Conservation (phyloP, 2,329 filamentous ascomycete genomes). For the Penicillium italicum region DNA sequence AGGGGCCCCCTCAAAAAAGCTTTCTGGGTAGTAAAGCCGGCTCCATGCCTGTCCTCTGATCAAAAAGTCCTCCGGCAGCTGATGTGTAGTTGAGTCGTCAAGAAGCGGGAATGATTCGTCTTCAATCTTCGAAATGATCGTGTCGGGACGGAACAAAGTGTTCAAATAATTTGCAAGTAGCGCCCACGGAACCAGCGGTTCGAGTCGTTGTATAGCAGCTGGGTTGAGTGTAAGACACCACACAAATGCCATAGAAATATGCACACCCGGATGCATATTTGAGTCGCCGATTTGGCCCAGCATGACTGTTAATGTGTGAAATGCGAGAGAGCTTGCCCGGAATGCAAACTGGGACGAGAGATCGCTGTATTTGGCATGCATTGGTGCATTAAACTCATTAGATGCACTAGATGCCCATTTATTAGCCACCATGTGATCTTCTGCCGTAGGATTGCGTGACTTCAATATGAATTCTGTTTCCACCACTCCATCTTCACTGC, state of each 20-base stretch:
- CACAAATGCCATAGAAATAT: slow-evolving; percentile 54
- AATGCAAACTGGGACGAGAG: slow-evolving; percentile 28
- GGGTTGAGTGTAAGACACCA: slow-evolving; percentile 41
- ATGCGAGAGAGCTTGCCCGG: slow-evolving; percentile 42
- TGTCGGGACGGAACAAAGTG: slow-evolving; percentile 44
- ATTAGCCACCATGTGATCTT: slow-evolving; percentile 16
- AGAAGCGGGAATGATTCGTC: slow-evolving; percentile 41
- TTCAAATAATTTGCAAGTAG: slow-evolving; percentile 53
- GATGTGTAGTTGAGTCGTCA: slow-evolving; percentile 41
- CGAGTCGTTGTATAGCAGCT: slow-evolving; percentile 39
- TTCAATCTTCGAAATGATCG: slow-evolving; percentile 36
- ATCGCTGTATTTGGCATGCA: slow-evolving; percentile 5
- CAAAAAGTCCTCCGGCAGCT: slow-evolving; percentile 58
- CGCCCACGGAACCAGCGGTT: slow-evolving; percentile 50
- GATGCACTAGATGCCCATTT: slow-evolving; percentile 14
- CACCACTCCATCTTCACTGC: slow-evolving; percentile 38
- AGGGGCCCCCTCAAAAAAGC: slow-evolving; percentile 50
- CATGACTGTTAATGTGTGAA: slow-evolving; percentile 43
- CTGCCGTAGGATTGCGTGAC: slow-evolving; percentile 10
- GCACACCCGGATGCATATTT: slow-evolving; percentile 53
- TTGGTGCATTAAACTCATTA: background rate
- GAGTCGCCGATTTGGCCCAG: slow-evolving; percentile 49
- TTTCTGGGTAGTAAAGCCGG: slow-evolving; percentile 46
- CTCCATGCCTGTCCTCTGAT: slow-evolving; percentile 56
- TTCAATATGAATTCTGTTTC: slow-evolving; percentile 26